Evolutionary conservation across 768 basidiomycete species (phyloP).

Genomic region (Pholiota molesta): DNA sequence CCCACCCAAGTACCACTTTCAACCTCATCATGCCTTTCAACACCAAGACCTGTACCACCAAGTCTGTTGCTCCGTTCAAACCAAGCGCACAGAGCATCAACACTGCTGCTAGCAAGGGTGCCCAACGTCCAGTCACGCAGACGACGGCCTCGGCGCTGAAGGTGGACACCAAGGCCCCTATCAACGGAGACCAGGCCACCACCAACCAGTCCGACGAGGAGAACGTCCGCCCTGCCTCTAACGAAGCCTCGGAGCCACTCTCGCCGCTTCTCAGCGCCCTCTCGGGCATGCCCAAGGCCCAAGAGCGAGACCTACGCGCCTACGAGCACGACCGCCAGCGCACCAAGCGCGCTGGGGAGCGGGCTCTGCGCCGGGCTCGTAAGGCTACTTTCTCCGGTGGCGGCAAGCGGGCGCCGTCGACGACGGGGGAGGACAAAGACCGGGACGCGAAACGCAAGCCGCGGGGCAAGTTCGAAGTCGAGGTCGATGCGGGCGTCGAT

Average conservation of each 20-base stretch:
- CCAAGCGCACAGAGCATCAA: not conserved
- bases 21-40: constrained; percentile 9
- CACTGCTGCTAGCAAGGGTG: not conserved
- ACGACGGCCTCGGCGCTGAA: not conserved
- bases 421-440: constrained; percentile 5
- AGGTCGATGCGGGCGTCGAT: constrained; percentile 22
- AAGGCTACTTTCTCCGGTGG: constrained; percentile 25
- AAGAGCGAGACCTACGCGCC: constrained; percentile 45
- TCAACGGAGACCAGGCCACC: not conserved
- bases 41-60: constrained; percentile 5
- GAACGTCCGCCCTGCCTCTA: constrained; percentile 10
- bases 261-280: constrained; percentile 7
- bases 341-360: constrained; percentile 44
- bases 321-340: constrained; percentile 54
- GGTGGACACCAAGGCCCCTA: constrained; percentile 8
- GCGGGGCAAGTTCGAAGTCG: constrained; percentile 6
- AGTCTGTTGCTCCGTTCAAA: constrained; percentile 4
- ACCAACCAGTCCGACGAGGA: constrained; percentile 13
- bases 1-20: constrained; percentile 1
- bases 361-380: constrained; percentile 37
- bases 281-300: constrained; percentile 4
- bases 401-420: constrained; percentile 3
- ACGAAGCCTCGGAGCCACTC: constrained; percentile 10
- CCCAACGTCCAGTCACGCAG: not conserved
- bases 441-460: constrained; percentile 7